phyloP scores from a whole-genome alignment of 2,329 filamentous ascomycete species.

The Penicillium sp. region DNA sequence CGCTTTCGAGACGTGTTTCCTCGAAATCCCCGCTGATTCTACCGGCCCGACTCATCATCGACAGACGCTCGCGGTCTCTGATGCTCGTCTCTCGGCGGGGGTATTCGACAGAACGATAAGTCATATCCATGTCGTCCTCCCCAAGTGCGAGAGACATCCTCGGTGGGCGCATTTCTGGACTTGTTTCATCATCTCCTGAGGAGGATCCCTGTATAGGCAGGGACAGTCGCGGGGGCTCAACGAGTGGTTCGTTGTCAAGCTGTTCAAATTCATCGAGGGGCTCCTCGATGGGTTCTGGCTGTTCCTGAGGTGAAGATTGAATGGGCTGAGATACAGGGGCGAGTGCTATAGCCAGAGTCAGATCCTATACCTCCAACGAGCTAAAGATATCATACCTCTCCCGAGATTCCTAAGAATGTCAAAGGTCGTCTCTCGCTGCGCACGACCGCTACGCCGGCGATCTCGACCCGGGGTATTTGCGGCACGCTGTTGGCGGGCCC shows the following conservation, averaged over 20 bases:
- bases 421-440: constrained; percentile 57
- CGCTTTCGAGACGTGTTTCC: constrained; percentile 49
- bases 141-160: constrained; percentile 46
- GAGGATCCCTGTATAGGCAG: constrained; percentile 50
- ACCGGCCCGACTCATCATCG: constrained; percentile 46
- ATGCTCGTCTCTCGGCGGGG: constrained; percentile 44
- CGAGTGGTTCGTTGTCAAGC: constrained; percentile 50
- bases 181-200: constrained; percentile 47
- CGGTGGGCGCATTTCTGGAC: constrained; percentile 39
- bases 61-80: constrained; percentile 39
- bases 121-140: constrained; percentile 49
- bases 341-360: constrained; percentile 41
- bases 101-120: constrained; percentile 44
- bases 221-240: constrained; percentile 44
- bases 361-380: background rate
- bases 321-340: constrained; percentile 51
- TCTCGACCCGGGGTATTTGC: constrained; percentile 53
- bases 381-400: constrained; percentile 41
- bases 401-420: constrained; percentile 56
- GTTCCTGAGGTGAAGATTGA: constrained; percentile 49
- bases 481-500: constrained; percentile 56
- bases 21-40: constrained; percentile 55
- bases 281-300: constrained; percentile 20
- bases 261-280: constrained; percentile 45
- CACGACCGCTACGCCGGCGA: constrained; percentile 50